Evolutionary conservation across 2,329 filamentous ascomycete genomes (phyloP).

Genomic region (Xylariomycetidae sp.): DNA sequence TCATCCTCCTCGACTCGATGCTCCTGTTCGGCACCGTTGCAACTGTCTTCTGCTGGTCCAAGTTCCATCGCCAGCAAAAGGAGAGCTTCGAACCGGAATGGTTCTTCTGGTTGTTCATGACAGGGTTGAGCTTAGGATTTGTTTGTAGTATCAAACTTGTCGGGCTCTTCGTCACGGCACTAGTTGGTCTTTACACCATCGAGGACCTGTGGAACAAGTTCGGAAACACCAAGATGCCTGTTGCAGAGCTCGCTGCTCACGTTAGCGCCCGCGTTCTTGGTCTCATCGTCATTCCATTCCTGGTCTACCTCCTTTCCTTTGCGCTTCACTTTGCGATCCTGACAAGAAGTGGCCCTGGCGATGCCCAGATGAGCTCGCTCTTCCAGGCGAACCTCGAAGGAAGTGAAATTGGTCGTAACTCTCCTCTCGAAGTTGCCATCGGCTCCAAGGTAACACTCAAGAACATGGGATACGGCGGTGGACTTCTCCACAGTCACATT

Average conservation of each 20-base stretch:
- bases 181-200: constrained; percentile 91
- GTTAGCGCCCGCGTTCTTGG: constrained; percentile 75
- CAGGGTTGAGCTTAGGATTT: constrained; percentile 91
- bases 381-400: constrained; percentile 96
- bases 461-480: constrained; percentile 99
- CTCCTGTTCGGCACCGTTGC: constrained; percentile 97
- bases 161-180: constrained; percentile 88
- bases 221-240: constrained; percentile 84
- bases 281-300: constrained; percentile 80
- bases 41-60: constrained; percentile 94
- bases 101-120: constrained; percentile 92
- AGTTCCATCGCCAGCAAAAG: constrained; percentile 85
- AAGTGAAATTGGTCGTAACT: constrained; percentile 90
- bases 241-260: constrained; percentile 63
- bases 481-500: constrained; percentile 91
- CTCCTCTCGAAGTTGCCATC: constrained; percentile 83
- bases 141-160: constrained; percentile 99
- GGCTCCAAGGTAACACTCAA: constrained; percentile 91
- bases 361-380: constrained; percentile 99
- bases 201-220: constrained; percentile 99
- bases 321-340: constrained; percentile 91
- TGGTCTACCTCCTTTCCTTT: constrained; percentile 95
- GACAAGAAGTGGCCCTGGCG: constrained; percentile 88
- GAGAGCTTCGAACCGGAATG: constrained; percentile 86
- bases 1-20: constrained; percentile 98